These are phyloP conservation scores for Malus sylvestris DNA, from an alignment of 306 rosid genomes.

Conservation along the genomic window DNA sequence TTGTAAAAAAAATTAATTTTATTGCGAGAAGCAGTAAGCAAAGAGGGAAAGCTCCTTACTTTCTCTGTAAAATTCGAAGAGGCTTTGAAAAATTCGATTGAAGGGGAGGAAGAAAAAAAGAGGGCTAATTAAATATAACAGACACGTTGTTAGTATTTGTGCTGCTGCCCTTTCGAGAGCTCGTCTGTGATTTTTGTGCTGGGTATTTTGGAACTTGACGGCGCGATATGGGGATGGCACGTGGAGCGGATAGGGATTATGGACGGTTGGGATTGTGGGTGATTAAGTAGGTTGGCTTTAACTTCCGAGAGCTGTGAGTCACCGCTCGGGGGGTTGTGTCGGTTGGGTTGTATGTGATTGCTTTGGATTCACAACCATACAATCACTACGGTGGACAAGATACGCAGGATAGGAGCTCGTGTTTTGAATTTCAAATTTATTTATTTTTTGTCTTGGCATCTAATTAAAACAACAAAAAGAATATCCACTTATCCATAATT, in stretches of 20 bases:
- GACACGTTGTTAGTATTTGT: constrained; percentile 20
- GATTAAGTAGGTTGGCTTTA: not conserved
- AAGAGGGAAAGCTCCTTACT: not conserved
- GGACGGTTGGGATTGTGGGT: constrained; percentile 11
- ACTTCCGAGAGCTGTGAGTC: not conserved
- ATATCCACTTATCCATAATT: not conserved
- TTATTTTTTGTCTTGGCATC: not conserved
- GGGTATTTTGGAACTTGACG: constrained; percentile 28
- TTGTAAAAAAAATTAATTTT: not conserved
- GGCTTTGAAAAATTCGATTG: not conserved
- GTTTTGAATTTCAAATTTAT: not conserved
- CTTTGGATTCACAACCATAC: constrained; percentile 8
- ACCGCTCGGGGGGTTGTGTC: not conserved
- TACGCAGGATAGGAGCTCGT: not conserved
- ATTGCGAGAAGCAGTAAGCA: not conserved
- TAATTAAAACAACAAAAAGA: too few species aligned
- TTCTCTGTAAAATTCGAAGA: not conserved
- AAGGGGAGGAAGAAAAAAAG: not conserved
- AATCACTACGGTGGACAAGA: not conserved
- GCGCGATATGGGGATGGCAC: constrained; percentile 16
- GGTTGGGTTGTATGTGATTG: not conserved
- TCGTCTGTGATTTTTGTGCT: not conserved
- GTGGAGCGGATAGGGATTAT: not conserved
- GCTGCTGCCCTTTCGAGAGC: constrained; percentile 6
- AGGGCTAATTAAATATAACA: not conserved